A percentile compares a stretch with the other conserved stretches of the same genome.
These are phyloP conservation scores for Microcos paniculata DNA, from an alignment of 345 rosid species.

Conservation along the genomic window DNA sequence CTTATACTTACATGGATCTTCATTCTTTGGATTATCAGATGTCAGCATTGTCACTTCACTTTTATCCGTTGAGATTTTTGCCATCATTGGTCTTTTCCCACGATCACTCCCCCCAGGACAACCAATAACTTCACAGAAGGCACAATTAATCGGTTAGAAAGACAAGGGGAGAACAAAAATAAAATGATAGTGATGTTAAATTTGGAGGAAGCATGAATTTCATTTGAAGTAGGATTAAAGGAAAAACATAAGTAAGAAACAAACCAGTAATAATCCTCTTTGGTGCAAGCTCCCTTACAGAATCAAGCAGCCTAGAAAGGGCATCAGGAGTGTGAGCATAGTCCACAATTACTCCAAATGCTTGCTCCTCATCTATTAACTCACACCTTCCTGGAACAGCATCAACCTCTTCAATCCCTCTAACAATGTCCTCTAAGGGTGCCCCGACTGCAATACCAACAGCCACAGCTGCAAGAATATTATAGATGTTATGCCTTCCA, in stretches of 20 bases:
- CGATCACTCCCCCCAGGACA: constrained; percentile 77
- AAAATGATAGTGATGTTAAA: background rate
- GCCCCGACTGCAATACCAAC: constrained; percentile 97
- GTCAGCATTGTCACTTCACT: constrained; percentile 94
- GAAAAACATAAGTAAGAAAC: constrained; percentile 13
- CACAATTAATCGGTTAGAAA: constrained; percentile 6
- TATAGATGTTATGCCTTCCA: constrained; percentile 81
- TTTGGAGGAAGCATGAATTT: background rate
- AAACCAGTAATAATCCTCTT: constrained; percentile 88
- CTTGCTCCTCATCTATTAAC: constrained; percentile 91
- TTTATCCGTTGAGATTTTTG: constrained; percentile 84
- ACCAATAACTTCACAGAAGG: constrained; percentile 61
- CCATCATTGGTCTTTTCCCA: constrained; percentile 85
- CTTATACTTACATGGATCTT: constrained; percentile 75
- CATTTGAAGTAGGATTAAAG: background rate
- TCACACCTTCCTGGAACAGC: constrained; percentile 96
- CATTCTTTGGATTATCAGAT: constrained; percentile 80
- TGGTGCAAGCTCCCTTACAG: constrained; percentile 81
- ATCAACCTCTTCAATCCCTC: constrained; percentile 94
- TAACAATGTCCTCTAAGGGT: constrained; percentile 88
- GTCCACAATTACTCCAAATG: constrained; percentile 92
- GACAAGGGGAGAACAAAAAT: background rate
- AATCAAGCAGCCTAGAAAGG: constrained; percentile 82
- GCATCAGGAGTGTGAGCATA: constrained; percentile 81
- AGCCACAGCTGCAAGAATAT: constrained; percentile 88